Conservation (phyloP, 2,329 filamentous ascomycete genomes). For the Alternaria ethzedia region DNA sequence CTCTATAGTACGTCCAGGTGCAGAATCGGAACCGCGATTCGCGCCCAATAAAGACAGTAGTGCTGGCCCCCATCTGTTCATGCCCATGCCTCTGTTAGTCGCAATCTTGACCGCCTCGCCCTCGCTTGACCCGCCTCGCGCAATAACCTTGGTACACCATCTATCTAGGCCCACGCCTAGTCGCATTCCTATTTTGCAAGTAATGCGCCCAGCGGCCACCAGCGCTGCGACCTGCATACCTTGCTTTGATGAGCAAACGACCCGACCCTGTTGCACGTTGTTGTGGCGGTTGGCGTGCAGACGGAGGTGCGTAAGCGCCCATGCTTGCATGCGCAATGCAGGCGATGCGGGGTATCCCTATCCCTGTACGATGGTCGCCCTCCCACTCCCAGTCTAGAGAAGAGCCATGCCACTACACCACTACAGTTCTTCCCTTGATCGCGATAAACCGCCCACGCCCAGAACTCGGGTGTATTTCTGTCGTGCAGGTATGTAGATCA, state of each 20-base stretch:
- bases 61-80: background rate
- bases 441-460: background rate
- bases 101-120: conserved; percentile 7
- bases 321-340: conserved; percentile 6
- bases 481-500: background rate
- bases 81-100: background rate
- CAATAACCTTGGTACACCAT: background rate
- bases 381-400: background rate
- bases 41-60: background rate
- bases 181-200: background rate
- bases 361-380: background rate
- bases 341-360: background rate
- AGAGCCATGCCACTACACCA: background rate
- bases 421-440: background rate
- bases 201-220: background rate
- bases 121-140: conserved; percentile 1
- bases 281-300: conserved; percentile 1
- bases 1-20: background rate
- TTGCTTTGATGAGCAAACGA: background rate
- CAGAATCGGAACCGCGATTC: background rate
- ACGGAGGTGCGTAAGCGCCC: conserved; percentile 11
- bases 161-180: background rate
- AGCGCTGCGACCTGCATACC: background rate
- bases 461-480: background rate
- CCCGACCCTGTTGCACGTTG: conserved; percentile 12